Evolutionary conservation across 768 basidiomycete species (phyloP).

Genomic region (Leccinum variicolor): DNA sequence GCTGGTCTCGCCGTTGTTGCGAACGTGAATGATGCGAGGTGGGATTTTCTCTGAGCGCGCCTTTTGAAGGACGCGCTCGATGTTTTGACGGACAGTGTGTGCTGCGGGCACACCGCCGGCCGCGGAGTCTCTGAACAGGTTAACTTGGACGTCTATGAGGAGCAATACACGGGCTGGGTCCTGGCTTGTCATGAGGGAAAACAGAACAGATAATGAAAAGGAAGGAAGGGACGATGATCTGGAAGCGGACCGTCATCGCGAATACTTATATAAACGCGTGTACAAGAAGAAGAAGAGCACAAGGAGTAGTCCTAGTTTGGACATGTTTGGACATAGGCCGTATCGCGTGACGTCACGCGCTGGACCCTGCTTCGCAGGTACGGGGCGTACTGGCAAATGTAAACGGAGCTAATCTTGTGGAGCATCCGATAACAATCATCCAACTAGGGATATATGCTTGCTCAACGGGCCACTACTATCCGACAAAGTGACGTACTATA

Average conservation of each 20-base stretch:
- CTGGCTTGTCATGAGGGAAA: conserved; percentile 9
- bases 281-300: neutral
- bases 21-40: conserved; percentile 63
- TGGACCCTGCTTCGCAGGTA: neutral
- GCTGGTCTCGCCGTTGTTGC: conserved; percentile 58
- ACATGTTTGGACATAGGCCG: conserved; percentile 6
- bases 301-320: neutral
- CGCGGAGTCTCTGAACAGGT: conserved; percentile 46
- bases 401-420: neutral
- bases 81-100: conserved; percentile 41
- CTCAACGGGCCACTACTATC: neutral
- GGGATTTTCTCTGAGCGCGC: conserved; percentile 48
- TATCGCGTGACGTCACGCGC: conserved; percentile 25
- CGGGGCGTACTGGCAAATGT: neutral
- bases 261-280: conserved; percentile 15
- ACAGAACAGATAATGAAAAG: too few species aligned
- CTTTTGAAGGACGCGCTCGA: conserved; percentile 44
- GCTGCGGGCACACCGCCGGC: conserved; percentile 54
- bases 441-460: neutral
- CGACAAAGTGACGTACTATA: neutral
- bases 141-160: conserved; percentile 54
- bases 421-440: neutral
- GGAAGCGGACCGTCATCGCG: neutral
- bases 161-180: conserved; percentile 45
- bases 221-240: neutral